Base-by-base conservation (phyloP, 495 filamentous ascomycete genomes). In the Gamarada debralockiae region DNA sequence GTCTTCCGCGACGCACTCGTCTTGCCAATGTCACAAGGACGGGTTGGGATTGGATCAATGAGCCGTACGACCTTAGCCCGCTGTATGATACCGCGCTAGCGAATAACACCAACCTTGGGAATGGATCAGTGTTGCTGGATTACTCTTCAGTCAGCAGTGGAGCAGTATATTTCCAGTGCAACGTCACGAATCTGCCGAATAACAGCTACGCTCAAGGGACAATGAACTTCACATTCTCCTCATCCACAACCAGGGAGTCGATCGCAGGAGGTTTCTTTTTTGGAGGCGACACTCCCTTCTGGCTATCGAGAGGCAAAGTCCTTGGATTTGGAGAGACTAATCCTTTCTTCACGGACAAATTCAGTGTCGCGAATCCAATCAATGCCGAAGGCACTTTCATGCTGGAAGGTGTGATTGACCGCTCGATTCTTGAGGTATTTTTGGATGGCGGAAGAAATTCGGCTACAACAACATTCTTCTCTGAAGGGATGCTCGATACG, bases 351-450 rank as follows among this genome's bases (percentile, higher is more conserved):
- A 79, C 75, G 0, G 70, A 75, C 18, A 70, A 73, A 45, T 76
- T 77, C 56, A 67, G 63, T 38, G 66, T 67, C 1, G 65, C 56
- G 14, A 65, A 67, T 12, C 59, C 71, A 6, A 67, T 69, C 14
- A 55, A 69, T 39, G 42, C 60, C 1, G 36, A 52, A 25, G 65
- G 65, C 17, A 59, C 48, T 1, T 71, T 69, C 46, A 47, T 54
- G 5, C 48, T 77, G 21, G 59, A 65, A 22, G 76, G 67, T 0
- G 67, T 81, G 1, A 67, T 79, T 15, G 77, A 81, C 46, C 61
- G 75, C 8, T 70, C 65, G n/a, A 71, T 79, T 41, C 62, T 77
- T 13, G 76, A 81, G 55, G 69, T 77, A 3, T 79, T 77, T 54
- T 39, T 78, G 7, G 69, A 73, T 44, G 62, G 64, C 12, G 77